phyloP scores from a whole-genome alignment of 495 filamentous ascomycete genomes.

The Durotheca rogersii region DNA sequence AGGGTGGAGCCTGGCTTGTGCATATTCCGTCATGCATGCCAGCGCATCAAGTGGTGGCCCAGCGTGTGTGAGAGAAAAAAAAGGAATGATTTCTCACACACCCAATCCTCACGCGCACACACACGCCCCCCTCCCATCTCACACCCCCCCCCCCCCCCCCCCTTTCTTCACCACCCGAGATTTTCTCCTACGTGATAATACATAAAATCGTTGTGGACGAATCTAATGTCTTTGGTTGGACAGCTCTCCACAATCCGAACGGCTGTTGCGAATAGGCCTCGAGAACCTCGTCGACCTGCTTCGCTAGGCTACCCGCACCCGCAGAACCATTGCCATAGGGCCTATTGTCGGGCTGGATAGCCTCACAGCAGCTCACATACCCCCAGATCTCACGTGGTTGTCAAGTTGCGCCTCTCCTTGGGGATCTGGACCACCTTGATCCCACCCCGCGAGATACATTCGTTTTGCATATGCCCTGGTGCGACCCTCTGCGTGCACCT shows the following conservation, averaged over 20 bases:
- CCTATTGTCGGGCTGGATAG: constrained; percentile 29
- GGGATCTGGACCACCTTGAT: constrained; percentile 47
- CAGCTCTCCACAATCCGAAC: constrained; percentile 40
- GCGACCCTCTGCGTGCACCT: constrained; percentile 54
- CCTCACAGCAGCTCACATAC: constrained; percentile 35
- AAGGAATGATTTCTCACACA: constrained; percentile 41
- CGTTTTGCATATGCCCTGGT: constrained; percentile 60
- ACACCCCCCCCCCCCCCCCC: constrained; percentile 35
- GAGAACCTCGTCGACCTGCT: constrained; percentile 40
- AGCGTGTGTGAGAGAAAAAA: constrained; percentile 50
- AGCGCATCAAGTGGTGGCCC: constrained; percentile 55
- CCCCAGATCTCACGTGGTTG: constrained; percentile 49
- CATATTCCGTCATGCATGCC: constrained; percentile 61
- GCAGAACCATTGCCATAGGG: constrained; percentile 26
- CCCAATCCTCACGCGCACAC: too few species aligned
- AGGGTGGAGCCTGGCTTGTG: constrained; percentile 53
- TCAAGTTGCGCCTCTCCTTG: constrained; percentile 36
- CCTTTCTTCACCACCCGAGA: constrained; percentile 42
- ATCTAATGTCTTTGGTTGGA: constrained; percentile 53
- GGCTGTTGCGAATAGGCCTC: constrained; percentile 32
- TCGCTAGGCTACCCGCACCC: constrained; percentile 38
- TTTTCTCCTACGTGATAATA: constrained; percentile 38
- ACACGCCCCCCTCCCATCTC: too few species aligned
- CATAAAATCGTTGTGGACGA: constrained; percentile 10
- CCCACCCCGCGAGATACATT: constrained; percentile 54